A percentile compares a stretch with the other conserved stretches of the same genome.
Evolutionary conservation across 495 filamentous ascomycete species (phyloP).

Genomic region (Aspergillus sclerotioniger): DNA sequence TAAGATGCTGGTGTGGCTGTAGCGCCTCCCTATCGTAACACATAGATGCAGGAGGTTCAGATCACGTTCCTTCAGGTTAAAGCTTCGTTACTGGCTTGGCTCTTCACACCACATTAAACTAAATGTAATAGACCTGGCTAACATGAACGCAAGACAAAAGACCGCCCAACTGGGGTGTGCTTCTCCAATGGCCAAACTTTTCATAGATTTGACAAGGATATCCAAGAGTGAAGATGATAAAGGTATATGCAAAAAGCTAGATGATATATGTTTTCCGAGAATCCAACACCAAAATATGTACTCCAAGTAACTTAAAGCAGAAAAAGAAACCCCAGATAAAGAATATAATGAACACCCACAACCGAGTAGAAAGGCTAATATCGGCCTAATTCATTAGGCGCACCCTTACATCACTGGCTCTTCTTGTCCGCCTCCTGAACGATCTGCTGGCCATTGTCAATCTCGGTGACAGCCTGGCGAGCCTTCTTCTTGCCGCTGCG

Average conservation of each 20-base stretch:
- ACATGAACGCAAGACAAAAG: too few species aligned
- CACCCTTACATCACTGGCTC: conserved; percentile 6
- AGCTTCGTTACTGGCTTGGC: too few species aligned
- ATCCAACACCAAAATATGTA: conserved; percentile 12
- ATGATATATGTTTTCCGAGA: neutral
- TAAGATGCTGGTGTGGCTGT: too few species aligned
- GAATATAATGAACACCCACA: too few species aligned
- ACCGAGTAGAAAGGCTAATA: neutral
- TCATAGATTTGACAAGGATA: neutral
- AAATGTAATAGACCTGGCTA: too few species aligned
- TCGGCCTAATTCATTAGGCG: neutral
- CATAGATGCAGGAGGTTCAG: too few species aligned
- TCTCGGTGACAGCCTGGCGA: conserved; percentile 2
- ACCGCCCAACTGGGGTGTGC: too few species aligned
- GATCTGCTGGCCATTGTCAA: conserved; percentile 13
- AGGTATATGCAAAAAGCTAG: conserved; percentile 1
- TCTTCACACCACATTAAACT: too few species aligned
- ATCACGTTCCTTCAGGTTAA: too few species aligned
- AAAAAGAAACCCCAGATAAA: neutral
- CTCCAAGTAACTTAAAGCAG: neutral
- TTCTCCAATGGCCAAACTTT: neutral
- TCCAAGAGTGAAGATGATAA: conserved; percentile 11
- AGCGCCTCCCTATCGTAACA: too few species aligned
- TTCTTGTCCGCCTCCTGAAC: conserved; percentile 14
- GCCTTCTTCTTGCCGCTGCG: conserved; percentile 23